Conservation (phyloP, 768 basidiomycete genomes). For the Ephemerocybe angulata region DNA sequence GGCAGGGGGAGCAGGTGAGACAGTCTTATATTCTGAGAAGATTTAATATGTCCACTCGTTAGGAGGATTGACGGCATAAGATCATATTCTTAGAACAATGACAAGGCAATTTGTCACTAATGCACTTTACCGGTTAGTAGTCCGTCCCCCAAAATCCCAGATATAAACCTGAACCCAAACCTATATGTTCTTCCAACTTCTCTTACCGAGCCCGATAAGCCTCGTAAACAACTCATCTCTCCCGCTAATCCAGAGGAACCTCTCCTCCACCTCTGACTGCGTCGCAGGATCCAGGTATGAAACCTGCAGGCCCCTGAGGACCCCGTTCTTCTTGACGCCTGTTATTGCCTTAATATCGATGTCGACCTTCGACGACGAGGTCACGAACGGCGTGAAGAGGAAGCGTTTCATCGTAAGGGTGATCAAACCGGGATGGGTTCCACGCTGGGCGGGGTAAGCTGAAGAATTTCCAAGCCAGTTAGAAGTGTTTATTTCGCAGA, state of each 20-base stretch:
- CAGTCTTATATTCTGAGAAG: too few species aligned
- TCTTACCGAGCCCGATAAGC: constrained; percentile 49
- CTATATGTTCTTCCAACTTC: constrained; percentile 48
- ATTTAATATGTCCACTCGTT: not conserved
- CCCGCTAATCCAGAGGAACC: constrained; percentile 55
- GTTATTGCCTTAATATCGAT: constrained; percentile 46
- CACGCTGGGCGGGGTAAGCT: constrained; percentile 63
- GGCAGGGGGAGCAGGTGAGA: too few species aligned
- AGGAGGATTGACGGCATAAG: too few species aligned
- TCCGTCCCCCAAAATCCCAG: not conserved
- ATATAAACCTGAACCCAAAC: not conserved
- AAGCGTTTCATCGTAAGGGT: constrained; percentile 48
- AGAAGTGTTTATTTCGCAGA: not conserved
- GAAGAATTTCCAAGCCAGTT: not conserved
- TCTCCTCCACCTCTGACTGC: constrained; percentile 33
- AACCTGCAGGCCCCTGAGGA: constrained; percentile 51
- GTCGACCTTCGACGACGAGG: constrained; percentile 39
- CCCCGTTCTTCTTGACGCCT: constrained; percentile 54
- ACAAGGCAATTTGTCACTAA: too few species aligned
- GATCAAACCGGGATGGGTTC: constrained; percentile 53
- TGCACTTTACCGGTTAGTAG: too few species aligned
- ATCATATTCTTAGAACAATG: too few species aligned
- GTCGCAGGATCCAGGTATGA: constrained; percentile 35
- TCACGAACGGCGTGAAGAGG: constrained; percentile 53
- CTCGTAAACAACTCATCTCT: constrained; percentile 68